A percentile compares a stretch with the other conserved stretches of the same genome.
Evolutionary conservation across 352 stramenopile genomes (phyloP).

Genomic region (Blastocystis sp.): DNA sequence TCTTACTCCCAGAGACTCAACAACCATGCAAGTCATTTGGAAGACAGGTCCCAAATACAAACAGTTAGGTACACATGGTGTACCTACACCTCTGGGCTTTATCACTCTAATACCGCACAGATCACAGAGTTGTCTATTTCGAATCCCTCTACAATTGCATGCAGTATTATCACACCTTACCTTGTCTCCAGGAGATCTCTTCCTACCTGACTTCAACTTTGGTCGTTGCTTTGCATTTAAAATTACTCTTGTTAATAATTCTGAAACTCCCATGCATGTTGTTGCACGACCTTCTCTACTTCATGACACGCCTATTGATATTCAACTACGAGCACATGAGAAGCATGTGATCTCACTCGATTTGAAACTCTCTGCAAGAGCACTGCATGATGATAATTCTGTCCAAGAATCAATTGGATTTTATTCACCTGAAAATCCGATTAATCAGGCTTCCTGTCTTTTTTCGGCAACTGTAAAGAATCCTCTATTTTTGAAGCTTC

Average conservation of each 20-base stretch:
- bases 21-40: background rate
- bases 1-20: background rate
- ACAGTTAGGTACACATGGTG: background rate
- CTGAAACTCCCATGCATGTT: background rate
- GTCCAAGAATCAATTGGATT: conserved; percentile 18
- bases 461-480: background rate
- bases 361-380: background rate
- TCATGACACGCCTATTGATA: background rate
- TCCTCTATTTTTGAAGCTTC: conserved; percentile 46
- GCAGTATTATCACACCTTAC: background rate
- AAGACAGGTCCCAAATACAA: background rate
- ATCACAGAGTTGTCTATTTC: background rate
- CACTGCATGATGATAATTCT: background rate
- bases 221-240: background rate
- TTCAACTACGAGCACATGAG: background rate
- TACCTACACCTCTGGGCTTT: background rate
- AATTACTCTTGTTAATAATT: conserved; percentile 21
- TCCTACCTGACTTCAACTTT: background rate
- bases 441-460: background rate
- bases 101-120: background rate
- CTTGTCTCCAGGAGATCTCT: background rate
- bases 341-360: background rate
- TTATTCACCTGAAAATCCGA: background rate
- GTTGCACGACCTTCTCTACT: background rate
- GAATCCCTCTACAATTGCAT: background rate